These are phyloP conservation scores for Cicer bijugum DNA, from an alignment of 306 rosid genomes.

Conservation along the genomic window DNA sequence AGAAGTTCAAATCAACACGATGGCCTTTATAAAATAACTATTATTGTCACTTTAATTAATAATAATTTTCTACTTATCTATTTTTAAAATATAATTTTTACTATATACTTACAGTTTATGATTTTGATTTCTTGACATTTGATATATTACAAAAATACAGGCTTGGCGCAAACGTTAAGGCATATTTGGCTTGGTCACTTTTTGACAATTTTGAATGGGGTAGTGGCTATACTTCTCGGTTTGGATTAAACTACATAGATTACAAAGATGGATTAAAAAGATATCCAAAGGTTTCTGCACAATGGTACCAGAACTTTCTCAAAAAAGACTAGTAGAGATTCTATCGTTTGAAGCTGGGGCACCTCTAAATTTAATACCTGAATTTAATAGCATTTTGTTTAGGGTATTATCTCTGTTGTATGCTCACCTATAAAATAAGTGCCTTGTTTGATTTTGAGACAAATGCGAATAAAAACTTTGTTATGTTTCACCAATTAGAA, in stretches of 20 bases:
- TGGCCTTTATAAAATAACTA: too few species aligned
- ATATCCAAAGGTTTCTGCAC: slow-evolving; percentile 52
- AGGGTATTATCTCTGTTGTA: neutral
- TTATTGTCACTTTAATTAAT: too few species aligned
- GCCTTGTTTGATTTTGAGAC: neutral
- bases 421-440: neutral
- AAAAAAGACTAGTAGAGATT: neutral
- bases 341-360: neutral
- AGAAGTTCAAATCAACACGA: too few species aligned
- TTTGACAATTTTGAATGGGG: slow-evolving; percentile 58
- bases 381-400: neutral
- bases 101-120: neutral
- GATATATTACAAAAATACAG: slow-evolving; percentile 17
- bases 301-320: slow-evolving; percentile 45
- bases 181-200: slow-evolving; percentile 64
- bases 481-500: neutral
- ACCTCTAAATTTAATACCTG: neutral
- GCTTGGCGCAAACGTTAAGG: slow-evolving; percentile 56
- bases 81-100: too few species aligned
- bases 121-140: neutral
- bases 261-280: slow-evolving; percentile 7
- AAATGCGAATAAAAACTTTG: neutral
- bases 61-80: too few species aligned
- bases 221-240: slow-evolving; percentile 48
- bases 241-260: slow-evolving; percentile 58